phyloP scores from a whole-genome alignment of 2,329 filamentous ascomycete genomes.

The Pseudogymnoascus sp. region DNA sequence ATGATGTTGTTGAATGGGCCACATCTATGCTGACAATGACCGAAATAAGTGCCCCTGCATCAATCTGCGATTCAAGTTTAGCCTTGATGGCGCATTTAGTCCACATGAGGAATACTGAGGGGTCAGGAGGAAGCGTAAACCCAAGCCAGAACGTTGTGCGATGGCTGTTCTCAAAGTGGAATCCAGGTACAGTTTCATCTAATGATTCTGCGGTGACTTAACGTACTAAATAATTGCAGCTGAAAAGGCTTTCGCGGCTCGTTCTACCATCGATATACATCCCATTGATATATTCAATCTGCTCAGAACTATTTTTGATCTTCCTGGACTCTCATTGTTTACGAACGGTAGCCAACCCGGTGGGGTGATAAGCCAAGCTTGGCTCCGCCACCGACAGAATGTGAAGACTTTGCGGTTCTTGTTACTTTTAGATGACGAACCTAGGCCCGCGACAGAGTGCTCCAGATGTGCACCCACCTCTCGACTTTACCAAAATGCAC shows the following conservation, averaged over 20 bases:
- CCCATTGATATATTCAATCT: constrained; percentile 61
- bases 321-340: constrained; percentile 18
- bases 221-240: constrained; percentile 34
- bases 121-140: constrained; percentile 59
- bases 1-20: constrained; percentile 59
- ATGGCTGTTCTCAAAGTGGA: constrained; percentile 80
- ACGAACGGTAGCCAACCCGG: constrained; percentile 16
- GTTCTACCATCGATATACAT: constrained; percentile 54
- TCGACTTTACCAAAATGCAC: neutral
- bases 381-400: constrained; percentile 29
- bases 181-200: constrained; percentile 53
- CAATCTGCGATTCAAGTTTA: constrained; percentile 72
- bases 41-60: constrained; percentile 72
- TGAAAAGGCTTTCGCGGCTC: constrained; percentile 60
- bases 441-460: constrained; percentile 15
- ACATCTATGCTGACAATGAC: constrained; percentile 67
- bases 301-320: constrained; percentile 61
- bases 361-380: constrained; percentile 26
- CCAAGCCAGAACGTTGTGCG: constrained; percentile 65
- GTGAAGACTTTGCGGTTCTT: constrained; percentile 46
- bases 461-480: constrained; percentile 14
- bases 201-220: constrained; percentile 7
- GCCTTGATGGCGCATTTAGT: constrained; percentile 64
- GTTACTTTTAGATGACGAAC: constrained; percentile 39
- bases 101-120: constrained; percentile 55